phyloP scores from a whole-genome alignment of 495 filamentous ascomycete genomes.

The Apodospora peruviana region DNA sequence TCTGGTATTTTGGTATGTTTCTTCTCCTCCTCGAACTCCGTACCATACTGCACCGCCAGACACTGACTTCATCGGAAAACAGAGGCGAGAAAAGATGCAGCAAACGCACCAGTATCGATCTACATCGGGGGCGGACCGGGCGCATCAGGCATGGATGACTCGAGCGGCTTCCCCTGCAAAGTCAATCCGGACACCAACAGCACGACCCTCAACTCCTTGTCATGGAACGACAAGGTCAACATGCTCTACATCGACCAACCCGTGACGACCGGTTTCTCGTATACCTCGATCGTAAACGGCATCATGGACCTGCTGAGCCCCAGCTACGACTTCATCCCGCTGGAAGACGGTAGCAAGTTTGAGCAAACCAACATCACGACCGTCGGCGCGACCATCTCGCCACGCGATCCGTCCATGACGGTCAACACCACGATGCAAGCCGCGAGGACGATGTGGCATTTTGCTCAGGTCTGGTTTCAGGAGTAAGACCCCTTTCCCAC shows the following conservation, averaged over 20 bases:
- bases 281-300: constrained; percentile 39
- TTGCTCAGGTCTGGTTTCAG: constrained; percentile 57
- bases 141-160: constrained; percentile 52
- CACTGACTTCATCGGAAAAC: background rate
- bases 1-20: constrained; percentile 13
- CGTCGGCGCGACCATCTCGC: constrained; percentile 54
- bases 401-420: constrained; percentile 39
- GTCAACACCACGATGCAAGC: constrained; percentile 58
- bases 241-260: constrained; percentile 67
- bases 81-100: constrained; percentile 44
- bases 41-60: constrained; percentile 16
- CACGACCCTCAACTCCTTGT: constrained; percentile 39
- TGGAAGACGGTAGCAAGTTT: constrained; percentile 12
- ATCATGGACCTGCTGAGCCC: constrained; percentile 24
- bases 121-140: constrained; percentile 55
- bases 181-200: constrained; percentile 39
- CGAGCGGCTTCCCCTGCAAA: constrained; percentile 46
- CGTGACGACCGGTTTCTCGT: constrained; percentile 47
- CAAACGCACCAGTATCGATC: constrained; percentile 32
- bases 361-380: constrained; percentile 28
- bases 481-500: too few species aligned
- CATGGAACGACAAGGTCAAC: constrained; percentile 65
- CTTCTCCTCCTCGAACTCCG: background rate
- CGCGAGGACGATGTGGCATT: constrained; percentile 59
- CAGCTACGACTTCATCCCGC: constrained; percentile 8